Conservation (phyloP, 768 basidiomycete genomes). For the Auricularia sp. region DNA sequence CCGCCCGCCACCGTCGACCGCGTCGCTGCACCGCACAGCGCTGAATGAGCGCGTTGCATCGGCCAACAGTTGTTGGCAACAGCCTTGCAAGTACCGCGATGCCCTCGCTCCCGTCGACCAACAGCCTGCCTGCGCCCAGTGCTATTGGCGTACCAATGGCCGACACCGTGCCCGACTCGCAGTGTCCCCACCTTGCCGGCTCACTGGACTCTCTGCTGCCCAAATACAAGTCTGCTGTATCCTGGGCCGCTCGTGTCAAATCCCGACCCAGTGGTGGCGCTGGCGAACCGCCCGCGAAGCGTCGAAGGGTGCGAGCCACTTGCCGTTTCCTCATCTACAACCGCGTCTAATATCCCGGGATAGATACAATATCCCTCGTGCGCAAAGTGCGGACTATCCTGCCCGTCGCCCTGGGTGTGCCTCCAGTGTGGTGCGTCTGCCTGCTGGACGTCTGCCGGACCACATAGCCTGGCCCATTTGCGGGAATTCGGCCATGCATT, state of each 20-base stretch:
- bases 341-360: not conserved
- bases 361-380: constrained; percentile 55
- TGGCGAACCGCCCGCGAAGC: not conserved
- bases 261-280: not conserved
- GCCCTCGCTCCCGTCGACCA: too few species aligned
- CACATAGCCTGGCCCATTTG: constrained; percentile 50
- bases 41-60: too few species aligned
- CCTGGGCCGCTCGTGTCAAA: not conserved
- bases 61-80: too few species aligned
- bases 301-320: not conserved
- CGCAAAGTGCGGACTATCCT: constrained; percentile 41
- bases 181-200: not conserved
- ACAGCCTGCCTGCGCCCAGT: not conserved
- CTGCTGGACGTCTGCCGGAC: constrained; percentile 46
- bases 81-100: too few species aligned
- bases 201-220: not conserved
- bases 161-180: not conserved
- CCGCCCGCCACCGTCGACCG: too few species aligned
- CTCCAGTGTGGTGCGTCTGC: constrained; percentile 60
- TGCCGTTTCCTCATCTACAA: not conserved
- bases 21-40: too few species aligned
- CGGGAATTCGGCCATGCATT: constrained; percentile 48
- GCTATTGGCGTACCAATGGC: not conserved
- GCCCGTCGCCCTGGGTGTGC: constrained; percentile 62
- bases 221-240: not conserved